phyloP scores from a whole-genome alignment of 2,329 filamentous ascomycete species.

The Fusarium continuum region DNA sequence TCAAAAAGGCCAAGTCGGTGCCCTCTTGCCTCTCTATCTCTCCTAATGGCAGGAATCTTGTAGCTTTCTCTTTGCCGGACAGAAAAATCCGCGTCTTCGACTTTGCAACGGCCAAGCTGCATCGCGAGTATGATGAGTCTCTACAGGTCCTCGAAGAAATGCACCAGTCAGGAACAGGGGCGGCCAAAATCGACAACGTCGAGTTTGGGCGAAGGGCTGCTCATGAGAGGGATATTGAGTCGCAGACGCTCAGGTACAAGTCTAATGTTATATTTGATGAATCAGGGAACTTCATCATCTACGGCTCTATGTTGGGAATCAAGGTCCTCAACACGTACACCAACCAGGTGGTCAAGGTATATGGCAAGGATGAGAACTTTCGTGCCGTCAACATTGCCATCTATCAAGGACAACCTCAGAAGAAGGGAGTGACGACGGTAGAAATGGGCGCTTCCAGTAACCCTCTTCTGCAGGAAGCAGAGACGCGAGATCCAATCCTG shows the following conservation, averaged over 20 bases:
- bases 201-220: slow-evolving; percentile 92
- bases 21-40: slow-evolving; percentile 86
- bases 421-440: slow-evolving; percentile 91
- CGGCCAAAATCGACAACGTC: slow-evolving; percentile 84
- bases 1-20: slow-evolving; percentile 92
- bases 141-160: slow-evolving; percentile 88
- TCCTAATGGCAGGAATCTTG: slow-evolving; percentile 85
- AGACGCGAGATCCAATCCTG: slow-evolving; percentile 88
- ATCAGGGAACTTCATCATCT: slow-evolving; percentile 92
- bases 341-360: slow-evolving; percentile 89
- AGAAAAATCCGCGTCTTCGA: slow-evolving; percentile 94
- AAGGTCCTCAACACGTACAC: slow-evolving; percentile 97
- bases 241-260: slow-evolving; percentile 70
- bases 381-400: slow-evolving; percentile 83
- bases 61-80: slow-evolving; percentile 90
- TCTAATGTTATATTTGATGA: slow-evolving; percentile 95
- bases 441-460: slow-evolving; percentile 97
- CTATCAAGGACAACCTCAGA: slow-evolving; percentile 95
- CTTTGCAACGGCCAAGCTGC: slow-evolving; percentile 86
- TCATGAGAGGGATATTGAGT: slow-evolving; percentile 86
- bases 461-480: slow-evolving; percentile 90
- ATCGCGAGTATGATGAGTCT: slow-evolving; percentile 95
- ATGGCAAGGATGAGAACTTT: slow-evolving; percentile 89
- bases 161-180: slow-evolving; percentile 90
- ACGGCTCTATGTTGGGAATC: slow-evolving; percentile 89